These are phyloP conservation scores for Geotrichum klebahnii DNA, from an alignment of 1,139 yeast species.

Conservation along the genomic window DNA sequence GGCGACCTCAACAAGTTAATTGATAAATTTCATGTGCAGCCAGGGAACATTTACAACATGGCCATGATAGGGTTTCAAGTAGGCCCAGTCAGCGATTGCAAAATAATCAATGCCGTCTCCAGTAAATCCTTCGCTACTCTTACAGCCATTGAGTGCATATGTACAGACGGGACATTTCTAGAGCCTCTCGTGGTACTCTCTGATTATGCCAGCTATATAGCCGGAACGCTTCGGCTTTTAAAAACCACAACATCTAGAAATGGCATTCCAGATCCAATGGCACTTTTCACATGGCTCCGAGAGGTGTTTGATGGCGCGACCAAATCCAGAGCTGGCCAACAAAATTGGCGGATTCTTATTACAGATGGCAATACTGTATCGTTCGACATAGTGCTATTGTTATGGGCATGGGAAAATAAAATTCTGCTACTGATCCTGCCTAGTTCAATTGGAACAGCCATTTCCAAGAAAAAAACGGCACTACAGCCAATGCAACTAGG, in stretches of 20 bases:
- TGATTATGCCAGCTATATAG: neutral
- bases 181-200: conserved; percentile 6
- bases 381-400: neutral
- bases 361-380: conserved; percentile 3
- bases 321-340: neutral
- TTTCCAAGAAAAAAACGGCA: neutral
- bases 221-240: neutral
- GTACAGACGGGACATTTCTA: conserved; percentile 8
- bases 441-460: neutral
- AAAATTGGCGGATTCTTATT: conserved; percentile 6
- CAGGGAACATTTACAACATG: conserved; percentile 11
- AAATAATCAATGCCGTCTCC: neutral
- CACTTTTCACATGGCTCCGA: conserved; percentile 8
- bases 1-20: conserved; percentile 5
- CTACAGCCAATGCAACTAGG: conserved; percentile 3
- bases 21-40: conserved; percentile 5
- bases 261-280: neutral
- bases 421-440: conserved; percentile 8
- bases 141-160: conserved; percentile 6
- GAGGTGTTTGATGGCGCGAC: conserved; percentile 7
- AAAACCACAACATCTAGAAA: neutral
- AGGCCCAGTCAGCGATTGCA: neutral
- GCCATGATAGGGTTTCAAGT: conserved; percentile 6
- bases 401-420: conserved; percentile 12
- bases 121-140: neutral